Conservation (phyloP, 345 rosid genomes). For the Rhizophora apiculata region DNA sequence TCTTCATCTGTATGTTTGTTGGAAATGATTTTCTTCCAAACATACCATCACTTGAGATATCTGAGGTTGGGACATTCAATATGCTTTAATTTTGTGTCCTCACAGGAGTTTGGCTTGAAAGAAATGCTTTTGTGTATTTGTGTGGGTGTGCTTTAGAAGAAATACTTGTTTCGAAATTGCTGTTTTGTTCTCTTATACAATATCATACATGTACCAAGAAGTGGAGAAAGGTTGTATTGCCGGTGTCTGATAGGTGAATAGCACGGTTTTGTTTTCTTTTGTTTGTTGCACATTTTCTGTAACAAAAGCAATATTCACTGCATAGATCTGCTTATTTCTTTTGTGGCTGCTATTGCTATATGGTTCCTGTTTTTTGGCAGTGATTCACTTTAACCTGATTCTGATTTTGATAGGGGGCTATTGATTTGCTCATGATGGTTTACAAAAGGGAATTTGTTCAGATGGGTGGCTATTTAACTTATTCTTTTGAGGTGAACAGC, state of each 20-base stretch:
- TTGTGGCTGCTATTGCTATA: too few relatives aligned
- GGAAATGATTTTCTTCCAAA: conserved; percentile 40
- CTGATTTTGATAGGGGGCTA: conserved; percentile 29
- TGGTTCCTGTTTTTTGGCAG: neutral
- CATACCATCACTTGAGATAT: conserved; percentile 22
- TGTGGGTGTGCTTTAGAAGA: neutral
- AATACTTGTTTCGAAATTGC: too few relatives aligned
- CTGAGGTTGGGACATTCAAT: conserved; percentile 14
- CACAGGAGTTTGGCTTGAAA: neutral
- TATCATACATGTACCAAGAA: too few relatives aligned
- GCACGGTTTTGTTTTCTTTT: too few relatives aligned
- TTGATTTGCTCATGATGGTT: conserved; percentile 27
- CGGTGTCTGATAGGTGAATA: too few relatives aligned
- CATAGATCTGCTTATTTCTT: too few relatives aligned
- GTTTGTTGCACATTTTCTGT: too few relatives aligned
- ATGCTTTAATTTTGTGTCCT: neutral
- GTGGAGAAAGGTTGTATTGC: too few relatives aligned
- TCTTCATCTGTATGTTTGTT: conserved; percentile 32
- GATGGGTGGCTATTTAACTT: conserved; percentile 34
- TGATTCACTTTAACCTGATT: neutral
- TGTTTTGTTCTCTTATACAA: too few relatives aligned
- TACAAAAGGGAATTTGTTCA: conserved; percentile 26
- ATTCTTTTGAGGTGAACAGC: conserved; percentile 22
- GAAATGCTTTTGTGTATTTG: neutral
- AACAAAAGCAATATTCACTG: too few relatives aligned